Evolutionary conservation across 768 basidiomycete genomes (phyloP), one percentile per base, ranked within the genome.

Genomic region (Flagelloscypha sp.): DNA sequence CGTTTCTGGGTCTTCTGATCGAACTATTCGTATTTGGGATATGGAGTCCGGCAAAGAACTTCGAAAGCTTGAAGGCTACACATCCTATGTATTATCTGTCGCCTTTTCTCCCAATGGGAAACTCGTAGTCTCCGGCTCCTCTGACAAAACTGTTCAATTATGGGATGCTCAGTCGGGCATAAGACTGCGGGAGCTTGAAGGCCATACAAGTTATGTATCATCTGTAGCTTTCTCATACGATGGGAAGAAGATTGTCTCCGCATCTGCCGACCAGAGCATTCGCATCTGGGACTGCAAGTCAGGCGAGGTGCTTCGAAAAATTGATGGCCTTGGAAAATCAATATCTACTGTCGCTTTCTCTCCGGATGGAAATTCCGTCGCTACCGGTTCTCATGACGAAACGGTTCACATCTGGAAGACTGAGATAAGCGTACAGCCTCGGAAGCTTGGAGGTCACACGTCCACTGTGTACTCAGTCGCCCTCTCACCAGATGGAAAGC

Each of bases 21-120:
- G 25, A 1, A 35, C 35, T 7, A 12, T 40, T 11, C 31, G 32
- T 6, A 25, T 43, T 9, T 48, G 47, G 47, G 29, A 43, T 43
- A 30, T 23, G 6, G 23, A 21, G 6, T 45, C 38, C 11, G 40
- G 45, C 9, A 28, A 20, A 22, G 7, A 13, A 9, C 25, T 9
- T 9, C 12, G 9, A 17, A 31, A 31, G 15, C 19, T 9, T 17
- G 25, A 13, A 9, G 25, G 25, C 25, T 22, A 35, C 31, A 44
- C 30, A 13, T 9, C 18, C 39, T 5, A 11, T 25, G 37, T 48
- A 9, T 24, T 11, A 4, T 89, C 89, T 1, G 79, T 95, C 44
- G 88, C 86, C 57, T 94, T 92, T 59, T 86, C 87, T 2, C 60
- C 68, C n/a, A 84, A 92, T 46, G 90, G 92, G 6, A 69, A 77